Evolutionary conservation across 2,329 filamentous ascomycete species (phyloP), one percentile per base, ranked within the genome.

Genomic region (Scopulariopsis brevicaulis): DNA sequence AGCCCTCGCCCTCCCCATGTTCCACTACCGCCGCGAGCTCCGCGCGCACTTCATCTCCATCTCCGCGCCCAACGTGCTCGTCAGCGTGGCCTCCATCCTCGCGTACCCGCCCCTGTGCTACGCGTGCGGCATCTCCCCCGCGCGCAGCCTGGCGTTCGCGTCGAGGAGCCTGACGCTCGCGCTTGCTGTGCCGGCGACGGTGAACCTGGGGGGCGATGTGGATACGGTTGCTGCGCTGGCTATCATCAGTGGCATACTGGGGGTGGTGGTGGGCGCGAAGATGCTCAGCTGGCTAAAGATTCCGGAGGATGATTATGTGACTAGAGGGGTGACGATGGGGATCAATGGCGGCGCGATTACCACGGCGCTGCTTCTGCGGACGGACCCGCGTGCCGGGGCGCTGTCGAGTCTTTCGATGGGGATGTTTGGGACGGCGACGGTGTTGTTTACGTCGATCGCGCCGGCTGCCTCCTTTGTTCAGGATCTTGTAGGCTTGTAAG

Each of bases 401-500:
- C 69, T 84, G 55, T 80, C 78, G 20, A 83, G 78, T 62, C 67
- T 85, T 25, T 79, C 79, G 0, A 84, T 85, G 82, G 80, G 76
- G 55, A 62, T 84, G 10, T 83, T 85, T 63, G 81, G 81, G 10
- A 80, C 81, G 2, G 77, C 83, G 12, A 83, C 79, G 0, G 75
- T 84, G 18, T 68, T 81, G 4, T 75, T 83, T 62, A 84, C 81
- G 1, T 81, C 80, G 1, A 76, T 84, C 43, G 79, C 81, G 12
- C 73, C 76, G 0, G 73, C 83, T 34, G 77, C 76, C 0, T 70
- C 67, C 12, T 69, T 77, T 2, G 70, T 84, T 20, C 69, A 73
- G 56, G 73, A 74, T 1, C 65, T 81, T 24, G 79, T 80, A 8
- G 43, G 43, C 37, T 40, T 40, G 12, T 40, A 12, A 40, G n/a